Percentiles rank a stretch among this genome's conserved stretches.
Evolutionary conservation across 139 green algal species (phyloP).

Genomic region (Chlamydomonas schloesseri): DNA sequence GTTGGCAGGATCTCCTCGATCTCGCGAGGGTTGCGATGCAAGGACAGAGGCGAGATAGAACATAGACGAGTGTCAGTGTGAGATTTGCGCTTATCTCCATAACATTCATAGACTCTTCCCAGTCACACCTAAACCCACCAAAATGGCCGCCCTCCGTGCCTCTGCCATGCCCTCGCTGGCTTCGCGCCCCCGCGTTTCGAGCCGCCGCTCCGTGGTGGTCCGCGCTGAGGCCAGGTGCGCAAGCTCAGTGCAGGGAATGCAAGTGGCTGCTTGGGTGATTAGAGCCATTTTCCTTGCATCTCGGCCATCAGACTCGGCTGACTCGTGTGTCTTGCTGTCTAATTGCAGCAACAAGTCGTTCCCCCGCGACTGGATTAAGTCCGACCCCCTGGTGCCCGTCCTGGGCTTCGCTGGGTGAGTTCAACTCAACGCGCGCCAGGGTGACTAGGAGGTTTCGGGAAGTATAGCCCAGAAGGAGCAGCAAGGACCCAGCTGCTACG

Average conservation of each 20-base stretch:
- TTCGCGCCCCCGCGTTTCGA: constrained; percentile 31
- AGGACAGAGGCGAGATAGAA: no score
- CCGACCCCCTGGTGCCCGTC: constrained; percentile 57
- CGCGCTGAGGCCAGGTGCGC: constrained; percentile 49
- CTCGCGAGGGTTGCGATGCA: no score
- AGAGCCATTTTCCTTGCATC: not conserved
- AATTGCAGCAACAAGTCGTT: constrained; percentile 12
- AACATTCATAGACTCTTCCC: no score
- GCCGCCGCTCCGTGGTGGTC: constrained; percentile 47
- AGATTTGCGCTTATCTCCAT: no score
- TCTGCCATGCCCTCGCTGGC: constrained; percentile 30
- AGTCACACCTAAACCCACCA: not conserved
- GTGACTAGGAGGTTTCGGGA: not conserved
- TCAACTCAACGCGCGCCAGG: no score
- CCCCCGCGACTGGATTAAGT: constrained; percentile 26
- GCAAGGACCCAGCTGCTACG: not conserved
- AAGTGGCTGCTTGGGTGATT: no score
- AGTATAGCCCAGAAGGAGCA: not conserved
- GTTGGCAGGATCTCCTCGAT: no score
- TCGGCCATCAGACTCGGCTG: not conserved
- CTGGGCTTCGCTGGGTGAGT: constrained; percentile 69
- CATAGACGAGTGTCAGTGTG: no score
- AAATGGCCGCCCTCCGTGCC: constrained; percentile 23
- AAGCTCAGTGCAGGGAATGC: no score
- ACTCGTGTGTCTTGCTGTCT: not conserved